A percentile compares a stretch with the other conserved stretches of the same genome.
Evolutionary conservation across 345 rosid species (phyloP).

Genomic region (Aethionema arabicum): DNA sequence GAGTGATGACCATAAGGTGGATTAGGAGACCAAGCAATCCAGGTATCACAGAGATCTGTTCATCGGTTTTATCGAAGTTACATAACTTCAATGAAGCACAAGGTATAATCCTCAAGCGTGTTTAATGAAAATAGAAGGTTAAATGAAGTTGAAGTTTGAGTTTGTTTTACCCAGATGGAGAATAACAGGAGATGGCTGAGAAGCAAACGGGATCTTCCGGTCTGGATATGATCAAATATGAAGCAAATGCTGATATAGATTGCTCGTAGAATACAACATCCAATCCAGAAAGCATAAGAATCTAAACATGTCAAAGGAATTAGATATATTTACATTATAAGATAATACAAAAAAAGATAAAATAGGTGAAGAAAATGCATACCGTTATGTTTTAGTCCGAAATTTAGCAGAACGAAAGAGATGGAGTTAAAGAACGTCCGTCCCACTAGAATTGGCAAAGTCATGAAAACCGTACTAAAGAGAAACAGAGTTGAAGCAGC

Average conservation of each 20-base stretch:
- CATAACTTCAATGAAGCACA: neutral
- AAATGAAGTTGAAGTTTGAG: neutral
- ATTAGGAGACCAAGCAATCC: slow-evolving; percentile 26
- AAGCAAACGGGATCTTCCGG: slow-evolving; percentile 10
- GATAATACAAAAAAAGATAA: slow-evolving; percentile 6
- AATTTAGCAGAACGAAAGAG: slow-evolving; percentile 6
- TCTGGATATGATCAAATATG: slow-evolving; percentile 14
- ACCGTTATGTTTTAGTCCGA: slow-evolving; percentile 19
- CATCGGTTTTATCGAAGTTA: slow-evolving; percentile 8
- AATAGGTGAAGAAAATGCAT: slow-evolving; percentile 2
- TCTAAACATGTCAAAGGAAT: slow-evolving; percentile 15
- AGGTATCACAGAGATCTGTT: slow-evolving; percentile 28
- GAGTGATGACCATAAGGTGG: slow-evolving; percentile 30
- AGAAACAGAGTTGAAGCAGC: slow-evolving; percentile 23
- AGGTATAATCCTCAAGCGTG: too few species aligned
- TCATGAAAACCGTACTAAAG: slow-evolving; percentile 14
- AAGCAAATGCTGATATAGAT: neutral
- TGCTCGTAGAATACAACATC: slow-evolving; percentile 15
- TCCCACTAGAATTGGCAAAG: slow-evolving; percentile 31
- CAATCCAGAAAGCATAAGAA: slow-evolving; percentile 21
- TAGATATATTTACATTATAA: neutral
- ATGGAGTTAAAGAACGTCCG: slow-evolving; percentile 2
- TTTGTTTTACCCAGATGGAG: slow-evolving; percentile 29
- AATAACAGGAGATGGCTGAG: neutral
- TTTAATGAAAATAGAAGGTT: neutral